Base-by-base conservation (phyloP, 2,329 filamentous ascomycete species). In the Aureobasidium musti region DNA sequence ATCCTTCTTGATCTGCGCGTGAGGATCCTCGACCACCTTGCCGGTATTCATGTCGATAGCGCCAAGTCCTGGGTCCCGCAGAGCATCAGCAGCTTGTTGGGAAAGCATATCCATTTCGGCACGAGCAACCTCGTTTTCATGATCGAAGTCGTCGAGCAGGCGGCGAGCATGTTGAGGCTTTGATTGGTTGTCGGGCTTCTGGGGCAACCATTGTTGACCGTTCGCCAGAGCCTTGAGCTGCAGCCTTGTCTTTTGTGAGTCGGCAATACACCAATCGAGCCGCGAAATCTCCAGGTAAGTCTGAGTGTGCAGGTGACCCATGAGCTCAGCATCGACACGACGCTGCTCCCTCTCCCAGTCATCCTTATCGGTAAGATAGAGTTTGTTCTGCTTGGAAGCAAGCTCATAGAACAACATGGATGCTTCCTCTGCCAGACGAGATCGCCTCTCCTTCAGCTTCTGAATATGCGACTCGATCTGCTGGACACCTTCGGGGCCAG, bases 211-310 rank as follows among this genome's bases (percentile, higher is more conserved):
- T 21, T 64, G 60, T 43, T 41, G n/a, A 3, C 39, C 35, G n/a
- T 59, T 67, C 17, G 56, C 49, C 63, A 66, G 59, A 39, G 65
- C 61, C 30, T 68, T 47, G 14, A 70, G 45, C 66, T 72, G 70
- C 6, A 69, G 63, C n/a, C 66, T 68, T 45, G 67, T 68, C 60
- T 69, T 69, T 30, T 68, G 66, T n/a, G 70, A 67, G 59, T 72
- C 70, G 28, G 68, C 67, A 45, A 72, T 71, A 61, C 70, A 70
- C 70, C 71, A 71, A 50, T 71, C 70, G 11, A 68, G 57, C 10
- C 57, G 43, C 17, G 65, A 67, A 19, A 69, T 68, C 14, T 67
- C 60, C 4, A 50, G 14, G 69, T 70, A 72, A 8, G 69, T 43
- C 14, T 70, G 67, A 30, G 33, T 49, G 47, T 71, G 71, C 3